Evolutionary conservation across 345 rosid species (phyloP).

Genomic region (Arabidopsis suecica): DNA sequence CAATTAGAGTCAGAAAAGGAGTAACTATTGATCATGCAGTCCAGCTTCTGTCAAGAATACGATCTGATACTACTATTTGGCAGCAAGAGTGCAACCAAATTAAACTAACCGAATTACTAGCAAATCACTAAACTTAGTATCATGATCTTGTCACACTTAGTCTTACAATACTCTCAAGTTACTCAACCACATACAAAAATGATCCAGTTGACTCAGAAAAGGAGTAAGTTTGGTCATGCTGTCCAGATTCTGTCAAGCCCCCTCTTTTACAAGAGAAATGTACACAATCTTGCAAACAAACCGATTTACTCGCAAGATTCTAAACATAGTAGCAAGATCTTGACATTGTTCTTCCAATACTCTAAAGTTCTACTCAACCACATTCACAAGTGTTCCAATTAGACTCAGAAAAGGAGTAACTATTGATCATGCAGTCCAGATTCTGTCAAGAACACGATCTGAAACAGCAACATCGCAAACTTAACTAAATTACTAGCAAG

Average conservation of each 20-base stretch:
- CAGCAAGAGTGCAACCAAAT: neutral
- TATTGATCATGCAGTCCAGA: neutral
- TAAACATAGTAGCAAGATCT: conserved; percentile 4
- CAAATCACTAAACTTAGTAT: neutral
- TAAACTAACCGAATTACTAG: conserved; percentile 44
- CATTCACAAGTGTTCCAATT: neutral
- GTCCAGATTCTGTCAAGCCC: no score
- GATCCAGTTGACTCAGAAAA: no score
- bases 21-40: neutral
- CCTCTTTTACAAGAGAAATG: no score
- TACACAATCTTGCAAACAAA: no score
- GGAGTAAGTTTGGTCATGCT: no score
- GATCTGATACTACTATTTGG: neutral
- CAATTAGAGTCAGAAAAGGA: neutral
- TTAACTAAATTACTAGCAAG: neutral
- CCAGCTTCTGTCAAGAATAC: neutral
- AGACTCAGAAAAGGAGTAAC: neutral
- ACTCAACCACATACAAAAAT: neutral
- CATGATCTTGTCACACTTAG: neutral
- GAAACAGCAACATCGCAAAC: neutral
- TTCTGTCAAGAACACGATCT: neutral
- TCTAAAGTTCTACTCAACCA: neutral
- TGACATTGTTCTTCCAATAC: neutral
- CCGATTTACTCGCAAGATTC: neutral
- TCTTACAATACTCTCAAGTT: neutral